Conservation (phyloP, 1,284 basidiomycete species). For the Cystobasidium sp. region DNA sequence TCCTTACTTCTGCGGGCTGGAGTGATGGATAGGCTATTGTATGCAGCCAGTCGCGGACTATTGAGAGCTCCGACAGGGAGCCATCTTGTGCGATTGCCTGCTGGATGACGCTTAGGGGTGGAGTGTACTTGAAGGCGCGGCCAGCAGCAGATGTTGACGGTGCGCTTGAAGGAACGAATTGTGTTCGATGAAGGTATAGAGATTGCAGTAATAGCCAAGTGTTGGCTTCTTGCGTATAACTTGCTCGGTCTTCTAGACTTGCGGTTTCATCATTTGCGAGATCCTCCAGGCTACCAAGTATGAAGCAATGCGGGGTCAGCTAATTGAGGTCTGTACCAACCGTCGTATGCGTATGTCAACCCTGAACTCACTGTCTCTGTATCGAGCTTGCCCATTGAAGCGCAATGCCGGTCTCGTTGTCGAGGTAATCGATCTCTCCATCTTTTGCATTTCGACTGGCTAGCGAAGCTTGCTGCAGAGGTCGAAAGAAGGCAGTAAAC, state of each 20-base stretch:
- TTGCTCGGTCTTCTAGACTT: constrained; percentile 59
- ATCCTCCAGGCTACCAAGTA: constrained; percentile 47
- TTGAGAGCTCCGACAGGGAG: constrained; percentile 69
- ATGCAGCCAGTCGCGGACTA: constrained; percentile 80
- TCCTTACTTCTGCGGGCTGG: constrained; percentile 68
- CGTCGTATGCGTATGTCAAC: background rate
- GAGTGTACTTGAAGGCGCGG: constrained; percentile 72
- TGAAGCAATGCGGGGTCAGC: constrained; percentile 32
- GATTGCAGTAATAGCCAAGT: constrained; percentile 80
- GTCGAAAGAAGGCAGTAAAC: constrained; percentile 47
- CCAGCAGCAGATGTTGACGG: constrained; percentile 18
- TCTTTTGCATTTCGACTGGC: constrained; percentile 27
- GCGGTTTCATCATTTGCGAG: constrained; percentile 64
- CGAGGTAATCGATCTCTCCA: constrained; percentile 47
- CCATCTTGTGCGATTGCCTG: constrained; percentile 68
- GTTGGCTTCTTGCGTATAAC: constrained; percentile 66
- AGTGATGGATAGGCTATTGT: constrained; percentile 59
- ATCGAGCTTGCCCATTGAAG: constrained; percentile 45
- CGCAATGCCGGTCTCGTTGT: constrained; percentile 47
- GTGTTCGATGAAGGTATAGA: constrained; percentile 58
- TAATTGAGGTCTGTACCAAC: background rate
- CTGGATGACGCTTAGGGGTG: constrained; percentile 72
- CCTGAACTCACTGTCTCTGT: constrained; percentile 42
- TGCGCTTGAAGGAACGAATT: background rate
- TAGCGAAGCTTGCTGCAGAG: constrained; percentile 45